Conservation (phyloP, 495 filamentous ascomycete genomes). For the Massariosphaeria phaeospora region DNA sequence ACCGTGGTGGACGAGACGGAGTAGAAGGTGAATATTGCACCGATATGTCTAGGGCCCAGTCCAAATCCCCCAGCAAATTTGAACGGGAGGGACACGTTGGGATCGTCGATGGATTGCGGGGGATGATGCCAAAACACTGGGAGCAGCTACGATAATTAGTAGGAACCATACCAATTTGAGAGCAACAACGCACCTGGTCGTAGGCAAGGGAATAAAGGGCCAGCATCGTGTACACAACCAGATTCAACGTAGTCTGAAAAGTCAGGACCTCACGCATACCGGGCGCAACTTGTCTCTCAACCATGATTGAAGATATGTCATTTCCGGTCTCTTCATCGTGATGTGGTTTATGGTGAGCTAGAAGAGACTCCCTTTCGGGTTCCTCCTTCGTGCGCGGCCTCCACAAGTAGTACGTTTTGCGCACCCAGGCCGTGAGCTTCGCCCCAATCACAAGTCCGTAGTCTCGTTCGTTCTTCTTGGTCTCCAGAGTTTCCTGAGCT, state of each 20-base stretch:
- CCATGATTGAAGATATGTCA: background rate
- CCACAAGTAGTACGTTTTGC: slow-evolving; percentile 22
- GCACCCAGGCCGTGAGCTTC: slow-evolving; percentile 31
- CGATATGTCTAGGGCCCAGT: slow-evolving; percentile 63
- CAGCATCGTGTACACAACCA: slow-evolving; percentile 68
- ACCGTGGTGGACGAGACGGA: slow-evolving; percentile 65
- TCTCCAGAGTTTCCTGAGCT: slow-evolving; percentile 60
- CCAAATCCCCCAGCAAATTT: slow-evolving; percentile 76
- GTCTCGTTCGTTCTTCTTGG: slow-evolving; percentile 58
- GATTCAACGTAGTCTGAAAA: slow-evolving; percentile 67
- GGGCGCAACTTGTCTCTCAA: slow-evolving; percentile 31
- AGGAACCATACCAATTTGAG: background rate
- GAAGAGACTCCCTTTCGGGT: slow-evolving; percentile 34
- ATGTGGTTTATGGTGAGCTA: slow-evolving; percentile 16
- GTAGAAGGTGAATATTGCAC: slow-evolving; percentile 70
- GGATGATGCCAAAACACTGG: slow-evolving; percentile 80
- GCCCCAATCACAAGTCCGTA: slow-evolving; percentile 65
- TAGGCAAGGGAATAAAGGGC: slow-evolving; percentile 72
- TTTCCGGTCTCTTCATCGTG: slow-evolving; percentile 40
- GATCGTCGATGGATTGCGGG: slow-evolving; percentile 50
- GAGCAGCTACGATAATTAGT: slow-evolving; percentile 55
- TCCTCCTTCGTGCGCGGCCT: slow-evolving; percentile 2
- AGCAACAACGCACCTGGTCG: slow-evolving; percentile 59
- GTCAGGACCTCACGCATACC: slow-evolving; percentile 66
- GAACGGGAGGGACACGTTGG: slow-evolving; percentile 61